phyloP scores from a whole-genome alignment of 257 asterid species.

The Capsicum pubescens region DNA sequence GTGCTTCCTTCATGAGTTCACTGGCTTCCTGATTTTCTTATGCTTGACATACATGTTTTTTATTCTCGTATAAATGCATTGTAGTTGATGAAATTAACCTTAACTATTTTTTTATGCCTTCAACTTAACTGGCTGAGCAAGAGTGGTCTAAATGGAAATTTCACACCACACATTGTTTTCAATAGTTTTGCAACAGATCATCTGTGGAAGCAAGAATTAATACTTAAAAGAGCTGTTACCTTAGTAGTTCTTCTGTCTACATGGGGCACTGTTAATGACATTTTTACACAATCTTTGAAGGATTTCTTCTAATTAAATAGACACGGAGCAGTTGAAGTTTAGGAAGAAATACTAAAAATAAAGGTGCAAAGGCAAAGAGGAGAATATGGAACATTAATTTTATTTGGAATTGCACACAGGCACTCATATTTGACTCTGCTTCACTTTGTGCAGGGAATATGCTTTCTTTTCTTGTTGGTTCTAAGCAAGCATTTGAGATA shows the following conservation, averaged over 20 bases:
- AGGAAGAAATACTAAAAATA: neutral
- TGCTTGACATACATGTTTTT: neutral
- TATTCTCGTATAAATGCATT: neutral
- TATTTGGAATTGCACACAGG: neutral
- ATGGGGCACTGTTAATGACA: neutral
- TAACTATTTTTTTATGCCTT: neutral
- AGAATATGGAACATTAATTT: neutral
- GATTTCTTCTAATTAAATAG: neutral
- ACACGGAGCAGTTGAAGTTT: neutral
- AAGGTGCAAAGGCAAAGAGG: neutral
- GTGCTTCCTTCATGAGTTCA: neutral
- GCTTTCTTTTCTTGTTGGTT: conserved; percentile 81
- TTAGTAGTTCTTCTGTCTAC: neutral
- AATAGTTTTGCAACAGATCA: neutral
- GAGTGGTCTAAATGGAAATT: neutral
- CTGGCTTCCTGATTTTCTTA: neutral
- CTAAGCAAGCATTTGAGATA: conserved; percentile 91
- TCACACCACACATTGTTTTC: neutral
- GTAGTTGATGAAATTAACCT: neutral
- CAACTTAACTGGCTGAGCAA: neutral
- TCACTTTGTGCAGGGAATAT: conserved; percentile 61
- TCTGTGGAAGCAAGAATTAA: neutral
- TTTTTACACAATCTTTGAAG: conserved; percentile 3
- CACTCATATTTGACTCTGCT: neutral
- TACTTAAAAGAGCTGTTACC: neutral